These are phyloP conservation scores for Myrica gale DNA, from an alignment of 306 rosid genomes.

Conservation along the genomic window DNA sequence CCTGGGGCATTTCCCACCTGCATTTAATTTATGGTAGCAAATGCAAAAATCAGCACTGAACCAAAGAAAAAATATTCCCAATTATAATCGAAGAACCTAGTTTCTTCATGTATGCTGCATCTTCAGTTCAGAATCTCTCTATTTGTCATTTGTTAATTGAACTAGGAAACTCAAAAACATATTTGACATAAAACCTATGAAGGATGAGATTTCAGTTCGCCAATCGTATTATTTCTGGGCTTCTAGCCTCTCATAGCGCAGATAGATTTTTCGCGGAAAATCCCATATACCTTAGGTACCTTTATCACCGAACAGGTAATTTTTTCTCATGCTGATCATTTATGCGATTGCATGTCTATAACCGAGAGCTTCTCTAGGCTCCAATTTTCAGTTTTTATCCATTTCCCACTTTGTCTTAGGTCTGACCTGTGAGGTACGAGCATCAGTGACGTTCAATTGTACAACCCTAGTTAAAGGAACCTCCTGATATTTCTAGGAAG, in stretches of 20 bases:
- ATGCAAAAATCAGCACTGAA: neutral
- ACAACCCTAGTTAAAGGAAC: neutral
- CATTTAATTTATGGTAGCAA: constrained; percentile 15
- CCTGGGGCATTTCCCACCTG: constrained; percentile 75
- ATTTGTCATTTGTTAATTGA: neutral
- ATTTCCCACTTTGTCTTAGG: neutral
- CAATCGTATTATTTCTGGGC: too few relatives aligned
- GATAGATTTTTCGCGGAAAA: too few relatives aligned
- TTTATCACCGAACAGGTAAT: too few relatives aligned
- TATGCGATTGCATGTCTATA: too few relatives aligned
- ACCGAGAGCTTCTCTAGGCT: neutral
- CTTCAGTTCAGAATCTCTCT: neutral
- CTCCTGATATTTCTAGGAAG: neutral
- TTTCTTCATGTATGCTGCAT: neutral
- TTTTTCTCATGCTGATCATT: too few relatives aligned
- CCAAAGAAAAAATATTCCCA: constrained; percentile 1
- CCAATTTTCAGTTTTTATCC: neutral
- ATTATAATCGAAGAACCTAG: neutral
- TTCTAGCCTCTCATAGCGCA: too few relatives aligned
- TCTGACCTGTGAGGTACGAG: neutral
- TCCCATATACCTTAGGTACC: too few relatives aligned
- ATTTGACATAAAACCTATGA: neutral
- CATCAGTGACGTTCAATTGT: neutral
- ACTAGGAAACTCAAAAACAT: neutral
- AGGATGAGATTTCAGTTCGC: too few relatives aligned